These are phyloP conservation scores for Thraustotheca clavata DNA, from an alignment of 352 stramenopile species.

Conservation along the genomic window DNA sequence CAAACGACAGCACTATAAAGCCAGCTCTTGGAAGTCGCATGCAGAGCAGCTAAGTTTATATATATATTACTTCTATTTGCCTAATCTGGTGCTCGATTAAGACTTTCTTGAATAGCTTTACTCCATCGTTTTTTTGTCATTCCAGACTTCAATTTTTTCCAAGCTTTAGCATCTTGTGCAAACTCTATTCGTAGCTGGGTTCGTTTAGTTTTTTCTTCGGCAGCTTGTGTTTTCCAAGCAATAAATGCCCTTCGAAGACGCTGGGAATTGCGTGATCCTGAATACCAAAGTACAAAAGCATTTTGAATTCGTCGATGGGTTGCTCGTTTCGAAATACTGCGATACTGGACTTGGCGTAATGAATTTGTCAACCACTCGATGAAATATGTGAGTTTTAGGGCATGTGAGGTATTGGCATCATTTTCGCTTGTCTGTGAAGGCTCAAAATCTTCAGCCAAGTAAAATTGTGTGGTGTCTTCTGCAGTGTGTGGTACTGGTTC, in stretches of 20 bases:
- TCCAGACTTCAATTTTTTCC: slow-evolving; percentile 7
- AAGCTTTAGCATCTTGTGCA: slow-evolving; percentile 10
- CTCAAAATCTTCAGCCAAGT: not conserved
- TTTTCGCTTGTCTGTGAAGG: not conserved
- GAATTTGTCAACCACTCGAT: slow-evolving; percentile 20
- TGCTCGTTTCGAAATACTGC: not conserved
- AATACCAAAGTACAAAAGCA: not conserved
- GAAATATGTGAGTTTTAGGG: slow-evolving; percentile 6
- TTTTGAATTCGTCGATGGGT: not conserved
- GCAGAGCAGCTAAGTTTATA: not conserved
- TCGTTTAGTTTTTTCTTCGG: not conserved
- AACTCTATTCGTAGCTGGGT: slow-evolving; percentile 10
- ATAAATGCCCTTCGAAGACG: not conserved
- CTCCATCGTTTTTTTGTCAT: not conserved
- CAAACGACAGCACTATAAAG: not conserved
- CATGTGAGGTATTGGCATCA: not conserved
- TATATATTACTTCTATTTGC: not conserved
- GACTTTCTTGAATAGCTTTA: not conserved
- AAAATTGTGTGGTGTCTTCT: not conserved
- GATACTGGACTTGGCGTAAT: slow-evolving; percentile 7
- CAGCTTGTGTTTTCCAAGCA: not conserved
- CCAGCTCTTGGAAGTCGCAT: not conserved
- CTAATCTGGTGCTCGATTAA: not conserved
- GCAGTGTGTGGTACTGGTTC: no score
- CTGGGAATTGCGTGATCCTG: not conserved